A percentile compares a stretch with the other conserved stretches of the same genome.
These are phyloP conservation scores for Spathaspora girioi DNA, from an alignment of 805 yeast species.

Conservation along the genomic window DNA sequence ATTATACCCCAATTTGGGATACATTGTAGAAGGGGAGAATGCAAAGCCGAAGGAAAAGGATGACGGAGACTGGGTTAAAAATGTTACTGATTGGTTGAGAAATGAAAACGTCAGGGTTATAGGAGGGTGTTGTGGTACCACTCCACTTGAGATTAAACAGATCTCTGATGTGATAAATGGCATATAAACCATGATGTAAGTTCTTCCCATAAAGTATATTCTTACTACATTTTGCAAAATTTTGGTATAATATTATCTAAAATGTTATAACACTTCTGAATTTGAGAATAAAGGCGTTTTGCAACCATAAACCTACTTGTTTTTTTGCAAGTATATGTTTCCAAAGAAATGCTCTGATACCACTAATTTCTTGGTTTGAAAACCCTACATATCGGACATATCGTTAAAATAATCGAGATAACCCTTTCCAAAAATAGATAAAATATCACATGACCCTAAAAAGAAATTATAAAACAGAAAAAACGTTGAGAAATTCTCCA, in stretches of 20 bases:
- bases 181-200: background rate
- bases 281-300: no score
- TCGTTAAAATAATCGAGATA: background rate
- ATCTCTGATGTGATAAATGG: conserved; percentile 1
- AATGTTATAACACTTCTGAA: no score
- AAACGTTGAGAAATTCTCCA: background rate
- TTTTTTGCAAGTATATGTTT: background rate
- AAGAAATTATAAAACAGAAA: background rate
- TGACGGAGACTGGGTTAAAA: conserved; percentile 31
- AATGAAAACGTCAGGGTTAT: conserved; percentile 43
- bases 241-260: no score
- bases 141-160: conserved; percentile 33
- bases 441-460: background rate
- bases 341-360: no score
- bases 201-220: background rate
- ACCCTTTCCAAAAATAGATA: background rate
- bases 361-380: background rate
- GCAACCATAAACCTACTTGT: no score
- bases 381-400: background rate
- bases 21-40: conserved; percentile 46
- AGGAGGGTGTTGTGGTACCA: conserved; percentile 78
- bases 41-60: conserved; percentile 23
- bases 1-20: conserved; percentile 78
- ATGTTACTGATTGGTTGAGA: conserved; percentile 37
- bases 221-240: no score